Evolutionary conservation across 2,329 filamentous ascomycete species (phyloP), one percentile per base, ranked within the genome.

Genomic region (Calonectria naviculata): DNA sequence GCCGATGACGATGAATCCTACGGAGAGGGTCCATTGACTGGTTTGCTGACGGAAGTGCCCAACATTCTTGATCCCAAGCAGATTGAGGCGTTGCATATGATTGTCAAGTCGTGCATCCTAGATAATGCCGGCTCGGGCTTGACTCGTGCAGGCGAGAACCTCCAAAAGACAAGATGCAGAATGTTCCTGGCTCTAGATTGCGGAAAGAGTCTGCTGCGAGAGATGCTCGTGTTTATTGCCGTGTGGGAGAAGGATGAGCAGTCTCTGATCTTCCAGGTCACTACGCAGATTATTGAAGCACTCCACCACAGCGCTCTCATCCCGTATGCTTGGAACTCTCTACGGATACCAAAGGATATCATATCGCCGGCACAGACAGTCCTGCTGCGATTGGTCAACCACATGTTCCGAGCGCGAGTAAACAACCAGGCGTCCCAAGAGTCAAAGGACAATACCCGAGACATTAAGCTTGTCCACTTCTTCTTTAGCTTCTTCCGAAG

Each of bases 81-180:
- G 83, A 98, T 98, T 65, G 96, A 98, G 83, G 95, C 97, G 7
- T 85, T 98, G 65, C 96, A 97, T 67, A 98, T 98, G 95, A 97
- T 98, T 71, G 93, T 98, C 78, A 98, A 98, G 86, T 95, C 94
- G 17, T 97, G 95, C 73, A 97, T 98, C 65, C 91, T 98, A 26
- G 94, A 97, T 78, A 92, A 91, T n/a, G 88, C 90, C 70, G 94
- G 93, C 71, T 93, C 93, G 74, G 91, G 92, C 0, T 84, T 91
- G 9, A 93, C 92, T 52, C 83, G 86, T 12, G 89, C 89, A 15
- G 93, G 92, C 21, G 93, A 95, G 80, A 97, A 96, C 79, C 92
- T 98, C 84, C 95, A 98, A 82, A 94, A 95, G 72, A 94, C 96
- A 1, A 89, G 96, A 26, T 98, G 95, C 78, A 94, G 97, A 79